Conservation (phyloP, 768 basidiomycete species). For the Artomyces pyxidatus region DNA sequence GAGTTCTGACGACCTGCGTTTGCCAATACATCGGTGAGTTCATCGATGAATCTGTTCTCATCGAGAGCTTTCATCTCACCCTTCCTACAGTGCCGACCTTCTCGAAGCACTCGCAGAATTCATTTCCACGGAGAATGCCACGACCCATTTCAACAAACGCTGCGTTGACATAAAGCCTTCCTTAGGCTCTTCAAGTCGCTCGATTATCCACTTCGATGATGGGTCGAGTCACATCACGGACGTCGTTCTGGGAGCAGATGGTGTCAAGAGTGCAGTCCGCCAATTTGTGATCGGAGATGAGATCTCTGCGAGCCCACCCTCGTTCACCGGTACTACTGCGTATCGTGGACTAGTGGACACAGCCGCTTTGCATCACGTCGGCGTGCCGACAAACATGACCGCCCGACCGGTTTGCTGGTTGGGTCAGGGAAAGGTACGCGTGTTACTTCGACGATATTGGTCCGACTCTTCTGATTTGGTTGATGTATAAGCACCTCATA, state of each 20-base stretch:
- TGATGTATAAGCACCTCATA: no score
- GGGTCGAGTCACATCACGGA: conserved; percentile 38
- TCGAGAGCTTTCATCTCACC: neutral
- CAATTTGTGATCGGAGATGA: conserved; percentile 26
- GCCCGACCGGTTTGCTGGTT: conserved; percentile 33
- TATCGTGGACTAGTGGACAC: conserved; percentile 41
- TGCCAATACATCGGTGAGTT: no score
- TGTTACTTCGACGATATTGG: no score
- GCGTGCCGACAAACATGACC: conserved; percentile 33
- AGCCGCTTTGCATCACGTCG: conserved; percentile 31
- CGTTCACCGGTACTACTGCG: conserved; percentile 40
- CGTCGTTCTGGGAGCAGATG: conserved; percentile 37
- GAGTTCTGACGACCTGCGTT: no score
- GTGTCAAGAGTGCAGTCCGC: conserved; percentile 31
- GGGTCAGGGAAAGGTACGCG: conserved; percentile 40
- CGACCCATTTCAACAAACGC: conserved; percentile 43
- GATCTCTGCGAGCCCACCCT: conserved; percentile 19
- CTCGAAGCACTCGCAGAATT: conserved; percentile 40
- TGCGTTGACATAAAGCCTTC: conserved; percentile 21
- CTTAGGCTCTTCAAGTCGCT: conserved; percentile 19
- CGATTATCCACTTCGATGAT: conserved; percentile 38
- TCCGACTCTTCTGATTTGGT: no score
- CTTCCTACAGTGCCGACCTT: conserved; percentile 20
- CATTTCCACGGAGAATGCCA: conserved; percentile 27
- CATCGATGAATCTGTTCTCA: no score